Conservation (phyloP, 208 protist species). For the Herpetomonas muscarum region DNA sequence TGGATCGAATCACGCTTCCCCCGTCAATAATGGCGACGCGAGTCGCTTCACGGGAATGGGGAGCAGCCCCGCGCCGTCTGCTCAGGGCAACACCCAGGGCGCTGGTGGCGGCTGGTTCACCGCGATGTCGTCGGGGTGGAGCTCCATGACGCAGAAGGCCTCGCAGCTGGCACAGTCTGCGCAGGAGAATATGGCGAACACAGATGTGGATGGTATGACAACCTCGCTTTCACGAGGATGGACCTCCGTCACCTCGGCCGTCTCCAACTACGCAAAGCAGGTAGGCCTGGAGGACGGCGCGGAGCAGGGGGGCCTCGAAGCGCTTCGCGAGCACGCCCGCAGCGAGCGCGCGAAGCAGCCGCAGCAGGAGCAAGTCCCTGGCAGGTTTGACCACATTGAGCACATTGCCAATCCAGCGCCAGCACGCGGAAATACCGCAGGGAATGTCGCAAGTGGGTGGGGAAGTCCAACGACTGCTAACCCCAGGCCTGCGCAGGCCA, state of each 20-base stretch:
- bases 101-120: slow-evolving; percentile 39
- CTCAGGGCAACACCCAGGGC: slow-evolving; percentile 7
- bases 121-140: slow-evolving; percentile 51
- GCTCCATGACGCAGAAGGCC: slow-evolving; percentile 54
- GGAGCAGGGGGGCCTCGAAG: slow-evolving; percentile 39
- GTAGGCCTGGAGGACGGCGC: slow-evolving; percentile 13
- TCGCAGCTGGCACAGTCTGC: slow-evolving; percentile 60
- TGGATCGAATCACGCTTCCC: not conserved
- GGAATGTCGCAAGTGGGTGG: slow-evolving; percentile 5
- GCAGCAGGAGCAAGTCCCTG: not conserved
- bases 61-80: slow-evolving; percentile 1
- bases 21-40: not conserved
- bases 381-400: slow-evolving; percentile 25
- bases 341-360: slow-evolving; percentile 21
- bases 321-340: slow-evolving; percentile 35
- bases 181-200: slow-evolving; percentile 38
- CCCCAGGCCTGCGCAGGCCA: too few relatives aligned
- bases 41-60: slow-evolving; percentile 57
- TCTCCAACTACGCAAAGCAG: slow-evolving; percentile 43
- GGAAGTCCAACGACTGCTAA: not conserved
- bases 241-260: slow-evolving; percentile 33
- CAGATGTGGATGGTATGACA: slow-evolving; percentile 59
- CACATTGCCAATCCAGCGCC: slow-evolving; percentile 5
- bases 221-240: slow-evolving; percentile 44
- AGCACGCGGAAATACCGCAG: not conserved